phyloP scores from a whole-genome alignment of 129 eudicot genomes.

The Oenanthe sinensis region DNA sequence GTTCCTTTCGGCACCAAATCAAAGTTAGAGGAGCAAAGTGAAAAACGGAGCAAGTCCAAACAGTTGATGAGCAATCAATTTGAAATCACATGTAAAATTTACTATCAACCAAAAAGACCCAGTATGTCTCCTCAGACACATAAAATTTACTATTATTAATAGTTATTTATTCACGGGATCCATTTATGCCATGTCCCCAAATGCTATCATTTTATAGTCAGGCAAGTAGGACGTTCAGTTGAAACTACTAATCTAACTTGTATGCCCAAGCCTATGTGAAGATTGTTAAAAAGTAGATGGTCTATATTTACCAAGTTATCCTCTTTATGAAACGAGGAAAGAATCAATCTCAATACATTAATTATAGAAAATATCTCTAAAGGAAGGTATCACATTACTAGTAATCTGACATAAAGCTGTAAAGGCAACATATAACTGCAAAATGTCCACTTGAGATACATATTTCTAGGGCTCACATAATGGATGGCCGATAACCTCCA shows the following conservation, averaged over 20 bases:
- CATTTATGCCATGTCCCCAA: background rate
- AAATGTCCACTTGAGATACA: too few relatives aligned
- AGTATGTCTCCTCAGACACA: background rate
- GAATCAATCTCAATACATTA: too few relatives aligned
- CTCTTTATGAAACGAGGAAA: too few relatives aligned
- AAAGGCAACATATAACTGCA: background rate
- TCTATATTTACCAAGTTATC: too few relatives aligned
- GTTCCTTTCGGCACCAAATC: background rate
- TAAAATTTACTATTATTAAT: background rate
- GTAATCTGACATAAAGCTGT: background rate
- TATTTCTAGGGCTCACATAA: too few relatives aligned
- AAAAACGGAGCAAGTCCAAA: background rate
- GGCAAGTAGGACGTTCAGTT: background rate
- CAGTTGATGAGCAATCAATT: background rate
- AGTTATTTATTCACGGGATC: background rate
- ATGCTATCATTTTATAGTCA: background rate
- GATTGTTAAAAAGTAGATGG: background rate
- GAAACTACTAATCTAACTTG: background rate
- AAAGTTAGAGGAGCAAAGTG: background rate
- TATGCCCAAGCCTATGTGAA: background rate
- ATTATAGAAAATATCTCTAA: too few relatives aligned
- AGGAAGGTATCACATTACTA: too few relatives aligned
- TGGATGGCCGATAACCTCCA: too few relatives aligned
- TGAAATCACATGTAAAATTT: background rate
- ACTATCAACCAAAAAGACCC: background rate